Conservation (phyloP, 2,329 filamentous ascomycete species). For the Fusarium agapanthi region DNA sequence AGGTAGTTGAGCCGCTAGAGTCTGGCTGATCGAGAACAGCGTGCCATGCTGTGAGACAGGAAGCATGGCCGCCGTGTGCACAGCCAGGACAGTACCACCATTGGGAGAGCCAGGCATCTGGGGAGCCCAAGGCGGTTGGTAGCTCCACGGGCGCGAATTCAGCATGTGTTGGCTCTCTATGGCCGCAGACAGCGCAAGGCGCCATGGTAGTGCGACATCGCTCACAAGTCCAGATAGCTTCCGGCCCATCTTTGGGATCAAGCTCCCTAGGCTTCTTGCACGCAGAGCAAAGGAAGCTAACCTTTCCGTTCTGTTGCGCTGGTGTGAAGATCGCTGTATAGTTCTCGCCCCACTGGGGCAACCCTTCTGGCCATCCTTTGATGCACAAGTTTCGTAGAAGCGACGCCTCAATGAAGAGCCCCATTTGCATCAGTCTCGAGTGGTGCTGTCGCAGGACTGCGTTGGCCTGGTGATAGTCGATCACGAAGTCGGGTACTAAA, state of each 20-base stretch:
- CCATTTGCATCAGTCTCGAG: conserved; percentile 65
- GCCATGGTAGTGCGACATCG: conserved; percentile 63
- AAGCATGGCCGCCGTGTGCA: conserved; percentile 68
- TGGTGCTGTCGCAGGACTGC: conserved; percentile 69
- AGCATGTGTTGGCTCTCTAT: conserved; percentile 58
- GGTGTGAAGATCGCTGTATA: conserved; percentile 63
- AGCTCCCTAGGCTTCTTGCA: conserved; percentile 67
- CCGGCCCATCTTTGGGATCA: conserved; percentile 54
- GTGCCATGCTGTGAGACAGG: conserved; percentile 69
- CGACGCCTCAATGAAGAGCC: conserved; percentile 67
- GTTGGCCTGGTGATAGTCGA: conserved; percentile 64
- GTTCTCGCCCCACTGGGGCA: conserved; percentile 62
- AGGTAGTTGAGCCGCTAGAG: conserved; percentile 40
- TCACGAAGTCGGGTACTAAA: conserved; percentile 62
- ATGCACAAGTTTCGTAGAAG: conserved; percentile 69
- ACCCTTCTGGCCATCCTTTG: conserved; percentile 61
- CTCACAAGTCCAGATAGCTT: conserved; percentile 66
- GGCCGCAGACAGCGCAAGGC: conserved; percentile 67
- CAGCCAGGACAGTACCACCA: conserved; percentile 74
- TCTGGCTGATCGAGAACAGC: conserved; percentile 43
- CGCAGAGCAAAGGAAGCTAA: conserved; percentile 62
- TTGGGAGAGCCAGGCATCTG: conserved; percentile 47
- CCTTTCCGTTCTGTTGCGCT: conserved; percentile 64
- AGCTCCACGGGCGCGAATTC: conserved; percentile 49
- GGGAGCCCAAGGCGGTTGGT: conserved; percentile 37